Percentiles rank a stretch among this genome's conserved stretches.
Evolutionary conservation across 306 rosid genomes (phyloP).

Genomic region (Fragaria nilgerrensis): DNA sequence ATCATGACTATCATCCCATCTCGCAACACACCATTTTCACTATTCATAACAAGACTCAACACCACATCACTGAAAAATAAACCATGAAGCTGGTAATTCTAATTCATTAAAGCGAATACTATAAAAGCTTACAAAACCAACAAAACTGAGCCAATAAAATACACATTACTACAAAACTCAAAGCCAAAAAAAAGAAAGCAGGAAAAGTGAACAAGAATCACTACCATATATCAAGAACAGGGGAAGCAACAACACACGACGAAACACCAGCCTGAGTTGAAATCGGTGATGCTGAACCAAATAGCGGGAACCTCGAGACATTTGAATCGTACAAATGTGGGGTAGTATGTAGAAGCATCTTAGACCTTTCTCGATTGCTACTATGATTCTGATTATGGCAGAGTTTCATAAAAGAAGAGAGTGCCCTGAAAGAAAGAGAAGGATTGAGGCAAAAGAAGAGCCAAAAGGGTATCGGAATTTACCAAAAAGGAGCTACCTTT

Average conservation of each 20-base stretch:
- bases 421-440: neutral
- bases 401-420: neutral
- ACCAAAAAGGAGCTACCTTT: conserved; percentile 1
- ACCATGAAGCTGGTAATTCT: neutral
- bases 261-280: conserved; percentile 12
- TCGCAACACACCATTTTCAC: neutral
- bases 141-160: neutral
- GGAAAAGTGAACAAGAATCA: neutral
- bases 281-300: conserved; percentile 35
- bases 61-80: neutral
- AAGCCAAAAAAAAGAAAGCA: neutral
- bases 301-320: conserved; percentile 32
- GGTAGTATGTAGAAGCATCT: conserved; percentile 58
- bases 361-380: conserved; percentile 3
- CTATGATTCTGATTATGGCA: neutral
- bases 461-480: neutral
- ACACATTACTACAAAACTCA: neutral
- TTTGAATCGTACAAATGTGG: conserved; percentile 45
- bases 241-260: conserved; percentile 34
- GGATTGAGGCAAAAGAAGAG: neutral
- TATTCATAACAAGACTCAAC: neutral
- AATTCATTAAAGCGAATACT: neutral
- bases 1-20: conserved; percentile 9
- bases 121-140: neutral
- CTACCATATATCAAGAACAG: conserved; percentile 43